Evolutionary conservation across 768 basidiomycete species (phyloP).

Genomic region (Termitomyces sp.): DNA sequence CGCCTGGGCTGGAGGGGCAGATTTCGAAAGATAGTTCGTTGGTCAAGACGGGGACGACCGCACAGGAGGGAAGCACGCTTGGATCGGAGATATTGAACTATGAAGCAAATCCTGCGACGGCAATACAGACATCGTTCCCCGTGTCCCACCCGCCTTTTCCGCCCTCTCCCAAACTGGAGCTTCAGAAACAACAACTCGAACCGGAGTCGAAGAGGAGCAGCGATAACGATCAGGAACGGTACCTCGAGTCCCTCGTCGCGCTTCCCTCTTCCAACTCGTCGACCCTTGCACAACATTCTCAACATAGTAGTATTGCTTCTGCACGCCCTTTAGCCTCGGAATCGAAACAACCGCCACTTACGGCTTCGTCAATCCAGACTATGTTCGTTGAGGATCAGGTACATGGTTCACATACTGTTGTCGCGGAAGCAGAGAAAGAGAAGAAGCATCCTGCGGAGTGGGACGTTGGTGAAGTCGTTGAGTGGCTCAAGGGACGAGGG

Average conservation of each 20-base stretch:
- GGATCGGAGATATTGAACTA: conserved; percentile 24
- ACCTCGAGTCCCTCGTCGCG: conserved; percentile 23
- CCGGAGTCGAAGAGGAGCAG: neutral
- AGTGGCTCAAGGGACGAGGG: conserved; percentile 80
- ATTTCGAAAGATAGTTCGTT: neutral
- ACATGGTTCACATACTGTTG: neutral
- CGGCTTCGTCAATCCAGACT: conserved; percentile 4
- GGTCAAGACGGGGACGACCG: neutral
- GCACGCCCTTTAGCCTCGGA: conserved; percentile 7
- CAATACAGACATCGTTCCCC: conserved; percentile 24
- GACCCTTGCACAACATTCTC: conserved; percentile 25
- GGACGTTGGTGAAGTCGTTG: conserved; percentile 83
- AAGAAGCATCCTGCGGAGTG: conserved; percentile 62
- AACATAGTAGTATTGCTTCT: conserved; percentile 34
- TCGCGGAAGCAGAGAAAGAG: conserved; percentile 22
- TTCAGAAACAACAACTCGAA: neutral
- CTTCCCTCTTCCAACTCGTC: conserved; percentile 18
- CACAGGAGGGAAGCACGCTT: neutral
- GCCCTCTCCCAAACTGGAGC: neutral
- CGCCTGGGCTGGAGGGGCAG: neutral
- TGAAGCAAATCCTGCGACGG: conserved; percentile 33
- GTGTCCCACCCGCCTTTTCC: conserved; percentile 18
- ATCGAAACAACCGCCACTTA: conserved; percentile 7
- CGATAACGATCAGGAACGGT: conserved; percentile 12
- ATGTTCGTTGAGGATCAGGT: neutral